Evolutionary conservation across 176 grass and related monocot genomes (phyloP).

Genomic region (Zizania latifolia): DNA sequence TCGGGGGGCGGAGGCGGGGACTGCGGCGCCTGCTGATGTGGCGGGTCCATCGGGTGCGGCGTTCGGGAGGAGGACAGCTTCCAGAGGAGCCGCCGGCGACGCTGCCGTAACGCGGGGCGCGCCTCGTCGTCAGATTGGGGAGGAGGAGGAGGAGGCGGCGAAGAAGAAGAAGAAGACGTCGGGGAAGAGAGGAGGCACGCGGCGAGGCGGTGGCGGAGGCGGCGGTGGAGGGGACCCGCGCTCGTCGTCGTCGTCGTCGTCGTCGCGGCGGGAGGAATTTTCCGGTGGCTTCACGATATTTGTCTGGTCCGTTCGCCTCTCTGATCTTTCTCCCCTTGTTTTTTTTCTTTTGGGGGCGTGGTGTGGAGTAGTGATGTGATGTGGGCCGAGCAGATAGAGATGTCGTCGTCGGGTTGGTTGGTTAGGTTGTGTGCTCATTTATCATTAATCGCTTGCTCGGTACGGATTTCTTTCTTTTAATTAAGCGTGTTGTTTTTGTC

Average conservation of each 20-base stretch:
- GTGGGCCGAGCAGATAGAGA: no score
- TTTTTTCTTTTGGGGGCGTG: no score
- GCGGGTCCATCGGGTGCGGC: constrained; percentile 46
- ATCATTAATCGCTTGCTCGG: background rate
- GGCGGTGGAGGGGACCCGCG: constrained; percentile 34
- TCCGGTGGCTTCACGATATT: no score
- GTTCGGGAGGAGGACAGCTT: background rate
- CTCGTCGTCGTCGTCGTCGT: constrained; percentile 26
- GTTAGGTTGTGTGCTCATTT: background rate
- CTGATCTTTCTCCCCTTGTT: no score
- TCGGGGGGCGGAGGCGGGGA: background rate
- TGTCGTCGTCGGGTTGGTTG: background rate
- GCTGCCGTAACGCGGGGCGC: constrained; percentile 13
- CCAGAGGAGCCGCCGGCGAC: constrained; percentile 23
- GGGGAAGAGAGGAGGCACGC: constrained; percentile 22
- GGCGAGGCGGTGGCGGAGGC: constrained; percentile 33
- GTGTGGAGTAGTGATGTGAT: no score
- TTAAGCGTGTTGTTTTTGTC: background rate
- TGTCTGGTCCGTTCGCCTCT: no score
- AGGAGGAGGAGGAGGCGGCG: background rate
- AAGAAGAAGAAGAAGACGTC: background rate
- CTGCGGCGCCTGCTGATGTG: background rate
- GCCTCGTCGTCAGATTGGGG: background rate
- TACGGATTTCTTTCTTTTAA: background rate
- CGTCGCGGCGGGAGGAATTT: constrained; percentile 28